These are phyloP conservation scores for Calocybe indica DNA, from an alignment of 768 basidiomycete species.

Conservation along the genomic window DNA sequence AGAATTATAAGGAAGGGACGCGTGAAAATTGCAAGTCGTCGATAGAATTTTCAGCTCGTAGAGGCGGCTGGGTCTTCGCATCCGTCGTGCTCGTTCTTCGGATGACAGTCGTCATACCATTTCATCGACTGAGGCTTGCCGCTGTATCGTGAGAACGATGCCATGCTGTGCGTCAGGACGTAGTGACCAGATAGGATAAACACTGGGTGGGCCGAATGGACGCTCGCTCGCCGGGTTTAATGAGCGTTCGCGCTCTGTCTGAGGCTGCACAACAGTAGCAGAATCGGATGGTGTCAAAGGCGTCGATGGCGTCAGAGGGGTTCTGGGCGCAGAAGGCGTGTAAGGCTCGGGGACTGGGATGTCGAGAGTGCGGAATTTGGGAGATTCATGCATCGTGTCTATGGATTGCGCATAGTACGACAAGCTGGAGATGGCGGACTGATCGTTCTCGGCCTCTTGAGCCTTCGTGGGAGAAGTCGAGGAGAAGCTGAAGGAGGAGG, in stretches of 20 bases:
- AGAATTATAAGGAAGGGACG: too few species aligned
- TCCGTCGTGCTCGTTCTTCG: too few species aligned
- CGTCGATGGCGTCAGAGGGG: not conserved
- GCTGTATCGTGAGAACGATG: constrained; percentile 14
- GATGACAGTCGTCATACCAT: too few species aligned
- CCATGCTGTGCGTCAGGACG: constrained; percentile 4
- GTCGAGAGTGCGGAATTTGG: not conserved
- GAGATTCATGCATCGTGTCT: not conserved
- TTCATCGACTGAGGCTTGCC: constrained; percentile 16
- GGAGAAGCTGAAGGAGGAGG: not conserved
- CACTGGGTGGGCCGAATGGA: constrained; percentile 11
- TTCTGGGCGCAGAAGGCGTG: not conserved
- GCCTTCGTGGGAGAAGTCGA: constrained; percentile 1
- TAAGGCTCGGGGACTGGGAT: not conserved
- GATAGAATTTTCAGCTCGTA: too few species aligned
- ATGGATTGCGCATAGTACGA: constrained; percentile 2
- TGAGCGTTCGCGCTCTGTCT: not conserved
- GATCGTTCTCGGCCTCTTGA: constrained; percentile 1
- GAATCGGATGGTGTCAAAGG: not conserved
- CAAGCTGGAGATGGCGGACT: not conserved
- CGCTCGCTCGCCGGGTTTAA: constrained; percentile 6
- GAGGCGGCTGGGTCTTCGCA: too few species aligned
- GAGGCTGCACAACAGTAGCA: not conserved
- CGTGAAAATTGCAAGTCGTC: too few species aligned
- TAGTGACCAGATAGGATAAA: constrained; percentile 3